Conservation (phyloP, 192 early-diverging fungal species). For the Coemansia nantahalensis region DNA sequence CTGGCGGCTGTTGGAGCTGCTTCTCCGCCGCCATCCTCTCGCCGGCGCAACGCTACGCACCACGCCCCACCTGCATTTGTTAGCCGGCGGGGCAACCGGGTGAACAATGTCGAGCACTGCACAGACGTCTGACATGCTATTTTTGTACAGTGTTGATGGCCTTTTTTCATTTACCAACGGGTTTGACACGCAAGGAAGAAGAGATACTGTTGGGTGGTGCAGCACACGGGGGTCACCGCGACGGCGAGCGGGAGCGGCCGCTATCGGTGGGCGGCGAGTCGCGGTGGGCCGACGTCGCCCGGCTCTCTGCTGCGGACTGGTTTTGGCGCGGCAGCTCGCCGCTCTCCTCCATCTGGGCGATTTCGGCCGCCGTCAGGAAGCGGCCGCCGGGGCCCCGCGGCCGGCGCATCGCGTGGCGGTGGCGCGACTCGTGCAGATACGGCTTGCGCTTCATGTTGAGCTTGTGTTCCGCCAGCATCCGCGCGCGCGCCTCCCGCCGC, state of each 20-base stretch:
- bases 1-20: too few relatives aligned
- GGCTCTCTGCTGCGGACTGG: too few relatives aligned
- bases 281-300: too few relatives aligned
- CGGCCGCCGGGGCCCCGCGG: conserved; percentile 96
- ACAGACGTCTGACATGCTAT: neutral
- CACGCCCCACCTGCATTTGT: conserved; percentile 28
- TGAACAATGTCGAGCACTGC: conserved; percentile 40
- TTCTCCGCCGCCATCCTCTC: too few relatives aligned
- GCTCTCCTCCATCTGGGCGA: conserved; percentile 57
- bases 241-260: too few relatives aligned
- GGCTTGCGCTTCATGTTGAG: conserved; percentile 73
- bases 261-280: too few relatives aligned
- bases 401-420: conserved; percentile 95
- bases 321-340: conserved; percentile 25
- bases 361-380: conserved; percentile 85
- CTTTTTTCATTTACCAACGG: too few relatives aligned
- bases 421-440: conserved; percentile 96
- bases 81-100: conserved; percentile 44
- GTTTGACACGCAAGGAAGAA: too few relatives aligned
- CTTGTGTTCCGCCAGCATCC: conserved; percentile 76
- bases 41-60: too few relatives aligned
- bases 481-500: conserved; percentile 85
- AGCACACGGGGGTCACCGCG: too few relatives aligned
- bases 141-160: too few relatives aligned
- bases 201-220: too few relatives aligned